Conservation (phyloP, 2,329 filamentous ascomycete genomes). For the Intubia oerlemansii region DNA sequence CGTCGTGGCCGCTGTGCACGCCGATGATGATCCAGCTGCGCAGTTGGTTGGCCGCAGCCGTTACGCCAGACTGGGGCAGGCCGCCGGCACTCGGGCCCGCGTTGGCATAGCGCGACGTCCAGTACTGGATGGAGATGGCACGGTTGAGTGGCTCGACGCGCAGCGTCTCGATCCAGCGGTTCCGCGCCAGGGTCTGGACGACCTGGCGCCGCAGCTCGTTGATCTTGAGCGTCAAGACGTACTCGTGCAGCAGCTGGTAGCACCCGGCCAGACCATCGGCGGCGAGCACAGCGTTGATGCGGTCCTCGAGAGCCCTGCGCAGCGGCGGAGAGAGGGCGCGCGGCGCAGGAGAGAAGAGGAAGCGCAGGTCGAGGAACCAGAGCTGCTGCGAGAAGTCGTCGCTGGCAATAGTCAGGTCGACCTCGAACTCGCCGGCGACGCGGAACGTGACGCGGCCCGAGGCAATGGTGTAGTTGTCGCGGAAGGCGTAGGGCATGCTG, state of each 20-base stretch:
- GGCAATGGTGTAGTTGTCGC: constrained; percentile 47
- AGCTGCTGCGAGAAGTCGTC: constrained; percentile 71
- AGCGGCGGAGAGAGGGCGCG: constrained; percentile 38
- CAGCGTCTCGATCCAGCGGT: constrained; percentile 59
- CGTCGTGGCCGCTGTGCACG: constrained; percentile 23
- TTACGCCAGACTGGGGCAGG: not conserved
- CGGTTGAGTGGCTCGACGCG: constrained; percentile 63
- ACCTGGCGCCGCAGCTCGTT: constrained; percentile 64
- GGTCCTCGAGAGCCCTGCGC: constrained; percentile 43
- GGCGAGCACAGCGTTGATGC: constrained; percentile 49
- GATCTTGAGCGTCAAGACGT: constrained; percentile 79
- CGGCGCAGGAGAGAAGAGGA: constrained; percentile 54
- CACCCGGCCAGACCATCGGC: constrained; percentile 56
- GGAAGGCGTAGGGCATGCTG: constrained; percentile 51
- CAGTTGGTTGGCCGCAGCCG: constrained; percentile 29
- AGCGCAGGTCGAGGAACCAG: constrained; percentile 84
- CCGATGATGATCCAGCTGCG: constrained; percentile 71
- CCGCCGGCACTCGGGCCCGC: not conserved
- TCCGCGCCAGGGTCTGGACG: constrained; percentile 43
- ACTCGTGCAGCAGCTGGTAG: constrained; percentile 72
- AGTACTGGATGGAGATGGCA: constrained; percentile 77
- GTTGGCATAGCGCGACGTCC: constrained; percentile 42
- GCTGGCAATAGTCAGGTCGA: constrained; percentile 77
- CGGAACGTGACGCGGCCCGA: constrained; percentile 82
- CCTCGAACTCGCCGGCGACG: constrained; percentile 69